A percentile compares a stretch with the other conserved stretches of the same genome.
These are phyloP conservation scores for Crithidia expoeki DNA, from an alignment of 208 protist genomes.

Conservation along the genomic window DNA sequence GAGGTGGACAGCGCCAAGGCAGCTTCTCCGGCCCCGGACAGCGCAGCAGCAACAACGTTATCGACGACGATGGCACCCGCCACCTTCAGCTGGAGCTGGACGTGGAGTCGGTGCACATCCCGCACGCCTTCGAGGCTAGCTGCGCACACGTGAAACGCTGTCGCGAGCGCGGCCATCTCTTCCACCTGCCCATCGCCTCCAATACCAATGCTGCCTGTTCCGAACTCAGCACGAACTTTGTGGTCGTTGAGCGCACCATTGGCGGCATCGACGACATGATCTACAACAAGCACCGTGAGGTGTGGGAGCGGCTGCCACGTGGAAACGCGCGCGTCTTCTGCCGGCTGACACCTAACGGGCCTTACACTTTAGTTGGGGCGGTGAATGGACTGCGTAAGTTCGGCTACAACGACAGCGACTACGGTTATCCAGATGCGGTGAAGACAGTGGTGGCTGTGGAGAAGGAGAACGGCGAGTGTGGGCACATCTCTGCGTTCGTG, in stretches of 20 bases:
- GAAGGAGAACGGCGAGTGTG: constrained; percentile 61
- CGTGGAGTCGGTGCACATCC: constrained; percentile 18
- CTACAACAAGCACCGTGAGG: constrained; percentile 45
- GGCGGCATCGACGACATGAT: constrained; percentile 57
- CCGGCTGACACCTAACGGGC: background rate
- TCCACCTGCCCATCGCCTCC: constrained; percentile 13
- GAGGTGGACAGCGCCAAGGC: background rate
- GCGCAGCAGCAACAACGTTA: background rate
- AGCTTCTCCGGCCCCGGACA: background rate
- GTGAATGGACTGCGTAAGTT: constrained; percentile 78
- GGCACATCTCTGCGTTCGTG: constrained; percentile 54
- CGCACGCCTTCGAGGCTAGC: constrained; percentile 29
- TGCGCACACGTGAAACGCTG: constrained; percentile 27
- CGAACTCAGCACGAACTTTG: too few species aligned
- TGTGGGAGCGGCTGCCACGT: constrained; percentile 67
- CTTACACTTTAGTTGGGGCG: constrained; percentile 33
- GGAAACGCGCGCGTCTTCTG: constrained; percentile 59
- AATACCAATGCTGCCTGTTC: too few species aligned
- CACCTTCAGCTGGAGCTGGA: background rate
- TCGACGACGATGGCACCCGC: background rate
- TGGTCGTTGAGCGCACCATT: constrained; percentile 62
- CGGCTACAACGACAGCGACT: constrained; percentile 39
- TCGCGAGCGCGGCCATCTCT: constrained; percentile 32
- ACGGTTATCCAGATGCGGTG: constrained; percentile 36
- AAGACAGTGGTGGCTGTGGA: constrained; percentile 49